These are phyloP conservation scores for Dictyostelium capitatum DNA, from an alignment of 78 protist genomes.

Conservation along the genomic window DNA sequence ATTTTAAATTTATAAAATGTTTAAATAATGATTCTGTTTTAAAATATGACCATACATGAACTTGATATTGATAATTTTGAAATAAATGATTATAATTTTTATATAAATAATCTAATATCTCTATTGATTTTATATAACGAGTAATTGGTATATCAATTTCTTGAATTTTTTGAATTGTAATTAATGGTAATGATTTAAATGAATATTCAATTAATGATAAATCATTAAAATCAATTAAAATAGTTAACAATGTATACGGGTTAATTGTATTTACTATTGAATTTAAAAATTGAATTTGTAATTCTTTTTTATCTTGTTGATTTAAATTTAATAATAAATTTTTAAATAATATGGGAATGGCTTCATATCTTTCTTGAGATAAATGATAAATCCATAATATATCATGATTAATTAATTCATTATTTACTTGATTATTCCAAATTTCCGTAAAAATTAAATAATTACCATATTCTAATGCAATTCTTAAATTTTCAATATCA, in stretches of 20 bases:
- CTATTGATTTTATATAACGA: not conserved
- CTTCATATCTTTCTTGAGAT: not conserved
- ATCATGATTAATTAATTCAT: too few relatives aligned
- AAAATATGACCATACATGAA: not conserved
- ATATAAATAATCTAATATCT: not conserved
- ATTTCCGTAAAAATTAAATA: too few relatives aligned
- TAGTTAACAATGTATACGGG: not conserved
- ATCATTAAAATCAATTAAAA: not conserved
- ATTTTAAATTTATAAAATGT: too few relatives aligned
- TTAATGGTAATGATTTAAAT: not conserved
- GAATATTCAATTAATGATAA: not conserved
- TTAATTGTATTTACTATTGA: not conserved
- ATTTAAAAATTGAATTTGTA: conserved; percentile 1
- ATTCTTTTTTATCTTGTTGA: not conserved
- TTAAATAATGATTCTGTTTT: not conserved
- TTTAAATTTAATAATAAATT: not conserved
- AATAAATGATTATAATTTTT: not conserved
- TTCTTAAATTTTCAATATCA: too few relatives aligned
- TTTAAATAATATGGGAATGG: not conserved
- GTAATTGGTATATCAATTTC: too few relatives aligned
- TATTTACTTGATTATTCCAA: not conserved
- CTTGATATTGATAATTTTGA: too few relatives aligned
- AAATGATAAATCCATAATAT: not conserved
- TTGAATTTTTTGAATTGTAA: too few relatives aligned
- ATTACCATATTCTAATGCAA: too few relatives aligned